phyloP scores from a whole-genome alignment of 176 grass and related monocot species.

The Themeda triandra region DNA sequence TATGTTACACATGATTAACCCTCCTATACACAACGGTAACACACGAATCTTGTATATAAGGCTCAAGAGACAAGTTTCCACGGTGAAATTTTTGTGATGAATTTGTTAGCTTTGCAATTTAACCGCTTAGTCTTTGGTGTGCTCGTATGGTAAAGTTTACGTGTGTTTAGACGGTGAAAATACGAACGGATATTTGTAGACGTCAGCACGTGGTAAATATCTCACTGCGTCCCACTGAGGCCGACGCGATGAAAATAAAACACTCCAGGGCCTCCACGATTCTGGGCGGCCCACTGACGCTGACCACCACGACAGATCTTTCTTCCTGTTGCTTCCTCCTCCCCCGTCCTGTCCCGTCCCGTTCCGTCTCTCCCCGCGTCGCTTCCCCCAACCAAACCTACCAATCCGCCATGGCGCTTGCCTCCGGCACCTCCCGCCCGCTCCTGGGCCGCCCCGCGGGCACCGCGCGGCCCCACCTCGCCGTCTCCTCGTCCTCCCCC shows the following conservation, averaged over 20 bases:
- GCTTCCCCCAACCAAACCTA: background rate
- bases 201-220: no score
- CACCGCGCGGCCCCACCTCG: conserved; percentile 1
- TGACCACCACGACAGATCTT: conserved; percentile 5
- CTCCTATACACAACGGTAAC: no score
- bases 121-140: no score
- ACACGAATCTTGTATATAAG: no score
- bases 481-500: conserved; percentile 21
- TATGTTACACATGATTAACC: no score
- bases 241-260: background rate
- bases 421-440: conserved; percentile 27
- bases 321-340: background rate
- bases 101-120: no score
- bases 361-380: background rate
- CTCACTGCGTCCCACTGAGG: no score
- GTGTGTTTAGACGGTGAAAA: no score
- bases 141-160: no score
- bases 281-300: conserved; percentile 4
- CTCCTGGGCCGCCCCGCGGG: conserved; percentile 28
- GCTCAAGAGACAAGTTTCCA: no score
- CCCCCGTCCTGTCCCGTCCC: background rate
- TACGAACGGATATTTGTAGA: no score
- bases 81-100: no score
- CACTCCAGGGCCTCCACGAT: background rate
- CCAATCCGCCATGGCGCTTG: conserved; percentile 37